Conservation (phyloP, 2,329 filamentous ascomycete species). For the Cytospora paraplurivora region DNA sequence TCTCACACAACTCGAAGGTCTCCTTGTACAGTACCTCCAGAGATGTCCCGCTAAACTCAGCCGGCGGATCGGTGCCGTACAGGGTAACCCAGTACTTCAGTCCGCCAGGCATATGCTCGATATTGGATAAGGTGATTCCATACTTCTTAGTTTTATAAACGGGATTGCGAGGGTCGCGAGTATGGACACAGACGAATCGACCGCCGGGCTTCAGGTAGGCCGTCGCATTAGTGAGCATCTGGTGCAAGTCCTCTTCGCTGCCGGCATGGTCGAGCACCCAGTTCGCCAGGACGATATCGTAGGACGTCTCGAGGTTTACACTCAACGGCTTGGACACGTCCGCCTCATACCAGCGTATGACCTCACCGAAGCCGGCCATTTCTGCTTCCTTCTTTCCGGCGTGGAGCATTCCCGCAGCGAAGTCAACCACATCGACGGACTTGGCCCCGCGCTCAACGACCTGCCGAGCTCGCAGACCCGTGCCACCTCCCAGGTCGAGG, state of each 20-base stretch:
- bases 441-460: slow-evolving; percentile 34
- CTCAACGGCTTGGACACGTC: slow-evolving; percentile 27
- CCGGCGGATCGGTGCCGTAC: slow-evolving; percentile 11
- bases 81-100: slow-evolving; percentile 21
- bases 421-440: slow-evolving; percentile 36
- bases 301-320: slow-evolving; percentile 22
- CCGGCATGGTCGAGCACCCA: slow-evolving; percentile 30
- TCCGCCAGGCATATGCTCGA: slow-evolving; percentile 1
- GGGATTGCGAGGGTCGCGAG: slow-evolving; percentile 17
- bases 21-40: slow-evolving; percentile 25
- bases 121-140: background rate
- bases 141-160: background rate
- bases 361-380: slow-evolving; percentile 12
- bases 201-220: slow-evolving; percentile 30
- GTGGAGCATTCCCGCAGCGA: slow-evolving; percentile 35
- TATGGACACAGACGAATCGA: slow-evolving; percentile 27
- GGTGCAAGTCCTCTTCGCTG: slow-evolving; percentile 22
- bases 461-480: slow-evolving; percentile 34
- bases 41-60: slow-evolving; percentile 21
- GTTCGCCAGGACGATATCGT: slow-evolving; percentile 31
- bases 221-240: slow-evolving; percentile 29
- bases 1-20: slow-evolving; percentile 19
- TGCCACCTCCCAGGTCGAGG: slow-evolving; percentile 39
- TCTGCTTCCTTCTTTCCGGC: slow-evolving; percentile 26
- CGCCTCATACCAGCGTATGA: slow-evolving; percentile 26